A percentile compares a stretch with the other conserved stretches of the same genome.
Evolutionary conservation across 2,329 filamentous ascomycete species (phyloP).

Genomic region (Botrytis elliptica): DNA sequence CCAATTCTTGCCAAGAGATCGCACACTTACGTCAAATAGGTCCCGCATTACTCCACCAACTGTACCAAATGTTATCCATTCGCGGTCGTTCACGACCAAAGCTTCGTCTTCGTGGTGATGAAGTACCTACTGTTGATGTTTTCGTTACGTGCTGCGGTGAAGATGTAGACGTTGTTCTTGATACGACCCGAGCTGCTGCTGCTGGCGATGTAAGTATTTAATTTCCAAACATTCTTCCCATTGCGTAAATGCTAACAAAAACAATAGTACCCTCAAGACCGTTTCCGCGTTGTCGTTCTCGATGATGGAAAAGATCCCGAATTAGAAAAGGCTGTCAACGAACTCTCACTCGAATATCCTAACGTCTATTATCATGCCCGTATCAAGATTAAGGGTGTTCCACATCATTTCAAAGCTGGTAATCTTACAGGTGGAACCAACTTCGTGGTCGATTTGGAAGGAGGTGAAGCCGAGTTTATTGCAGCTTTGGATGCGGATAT

Average conservation of each 20-base stretch:
- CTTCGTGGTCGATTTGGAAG: conserved; percentile 49
- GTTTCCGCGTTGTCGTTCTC: conserved; percentile 54
- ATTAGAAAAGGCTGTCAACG: conserved; percentile 43
- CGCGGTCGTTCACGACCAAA: conserved; percentile 54
- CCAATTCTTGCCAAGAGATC: neutral
- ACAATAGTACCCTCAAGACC: conserved; percentile 47
- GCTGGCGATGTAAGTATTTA: conserved; percentile 44
- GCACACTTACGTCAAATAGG: conserved; percentile 36
- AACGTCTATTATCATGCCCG: conserved; percentile 54
- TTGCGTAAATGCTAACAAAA: neutral
- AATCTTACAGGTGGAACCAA: conserved; percentile 62
- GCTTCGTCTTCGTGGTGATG: conserved; percentile 43
- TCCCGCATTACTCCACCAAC: conserved; percentile 56
- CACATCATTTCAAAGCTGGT: conserved; percentile 61
- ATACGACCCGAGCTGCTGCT: conserved; percentile 48
- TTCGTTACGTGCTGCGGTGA: conserved; percentile 59
- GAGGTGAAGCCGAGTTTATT: conserved; percentile 51
- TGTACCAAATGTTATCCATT: conserved; percentile 57
- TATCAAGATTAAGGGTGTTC: conserved; percentile 35
- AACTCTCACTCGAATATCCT: conserved; percentile 37
- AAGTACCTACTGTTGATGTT: conserved; percentile 54
- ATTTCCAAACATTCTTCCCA: neutral
- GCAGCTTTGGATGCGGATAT: conserved; percentile 67
- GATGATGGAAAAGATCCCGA: conserved; percentile 53
- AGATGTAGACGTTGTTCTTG: conserved; percentile 52